A percentile compares a stretch with the other conserved stretches of the same genome.
Evolutionary conservation across 2,329 filamentous ascomycete genomes (phyloP).

Genomic region (Colletotrichum tabaci): DNA sequence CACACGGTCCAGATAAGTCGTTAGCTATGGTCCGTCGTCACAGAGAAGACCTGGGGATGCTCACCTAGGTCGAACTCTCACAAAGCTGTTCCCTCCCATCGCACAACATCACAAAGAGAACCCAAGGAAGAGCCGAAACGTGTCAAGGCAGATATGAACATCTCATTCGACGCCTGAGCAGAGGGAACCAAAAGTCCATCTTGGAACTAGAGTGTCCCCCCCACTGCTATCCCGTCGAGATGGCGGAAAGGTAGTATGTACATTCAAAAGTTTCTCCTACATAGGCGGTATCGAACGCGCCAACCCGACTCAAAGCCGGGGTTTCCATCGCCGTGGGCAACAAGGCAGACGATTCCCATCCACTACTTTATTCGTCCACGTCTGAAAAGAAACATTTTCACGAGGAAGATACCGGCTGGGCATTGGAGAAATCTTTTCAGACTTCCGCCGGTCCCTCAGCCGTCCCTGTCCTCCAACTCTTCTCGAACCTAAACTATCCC

Average conservation of each 20-base stretch:
- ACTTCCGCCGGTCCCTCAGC: neutral
- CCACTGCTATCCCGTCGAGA: neutral
- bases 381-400: neutral
- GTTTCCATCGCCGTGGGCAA: neutral
- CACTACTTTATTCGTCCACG: neutral
- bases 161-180: constrained; percentile 21
- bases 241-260: constrained; percentile 23
- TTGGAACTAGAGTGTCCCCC: neutral
- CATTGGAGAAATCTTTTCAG: constrained; percentile 6
- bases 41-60: neutral
- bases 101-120: neutral
- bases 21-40: neutral
- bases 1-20: neutral
- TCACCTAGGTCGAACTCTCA: neutral
- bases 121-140: neutral
- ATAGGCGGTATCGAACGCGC: constrained; percentile 24
- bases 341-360: neutral
- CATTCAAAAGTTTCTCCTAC: constrained; percentile 24
- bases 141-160: constrained; percentile 32
- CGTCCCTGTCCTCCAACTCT: neutral
- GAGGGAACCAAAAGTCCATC: neutral
- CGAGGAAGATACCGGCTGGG: neutral
- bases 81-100: neutral
- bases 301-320: constrained; percentile 3
- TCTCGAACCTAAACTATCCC: constrained; percentile 35